Percentiles rank a stretch among this genome's conserved stretches.
phyloP scores from a whole-genome alignment of 345 rosid genomes.

The Rhodomyrtus tomentosa region DNA sequence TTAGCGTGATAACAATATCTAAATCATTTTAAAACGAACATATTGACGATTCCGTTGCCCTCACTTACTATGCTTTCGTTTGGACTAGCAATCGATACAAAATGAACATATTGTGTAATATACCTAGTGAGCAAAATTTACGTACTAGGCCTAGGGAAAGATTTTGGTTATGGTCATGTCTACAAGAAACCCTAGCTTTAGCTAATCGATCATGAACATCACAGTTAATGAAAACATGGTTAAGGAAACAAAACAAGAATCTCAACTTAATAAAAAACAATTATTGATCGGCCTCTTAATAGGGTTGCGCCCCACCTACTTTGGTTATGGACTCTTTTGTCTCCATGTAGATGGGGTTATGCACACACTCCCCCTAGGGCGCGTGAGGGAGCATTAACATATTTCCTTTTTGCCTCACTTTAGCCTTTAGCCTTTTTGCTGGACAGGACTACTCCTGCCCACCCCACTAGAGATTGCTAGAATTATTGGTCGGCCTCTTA shows the following conservation, averaged over 20 bases:
- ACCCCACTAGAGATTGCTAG: slow-evolving; percentile 69
- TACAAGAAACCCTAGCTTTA: background rate
- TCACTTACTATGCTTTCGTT: too few relatives aligned
- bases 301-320: too few relatives aligned
- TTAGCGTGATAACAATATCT: too few relatives aligned
- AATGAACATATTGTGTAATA: too few relatives aligned
- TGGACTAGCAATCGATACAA: too few relatives aligned
- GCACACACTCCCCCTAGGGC: background rate
- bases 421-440: slow-evolving; percentile 16
- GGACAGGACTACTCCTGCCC: slow-evolving; percentile 41
- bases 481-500: slow-evolving; percentile 23
- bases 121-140: too few relatives aligned
- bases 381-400: background rate
- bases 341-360: background rate
- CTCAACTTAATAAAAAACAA: too few relatives aligned
- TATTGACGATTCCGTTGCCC: too few relatives aligned
- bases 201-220: background rate
- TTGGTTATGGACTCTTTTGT: background rate
- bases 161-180: background rate
- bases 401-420: slow-evolving; percentile 30
- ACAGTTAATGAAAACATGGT: background rate
- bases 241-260: background rate
- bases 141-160: too few relatives aligned
- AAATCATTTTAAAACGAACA: too few relatives aligned
- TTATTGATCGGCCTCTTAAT: too few relatives aligned